Conservation (phyloP, 306 rosid genomes). For the Malus sylvestris region DNA sequence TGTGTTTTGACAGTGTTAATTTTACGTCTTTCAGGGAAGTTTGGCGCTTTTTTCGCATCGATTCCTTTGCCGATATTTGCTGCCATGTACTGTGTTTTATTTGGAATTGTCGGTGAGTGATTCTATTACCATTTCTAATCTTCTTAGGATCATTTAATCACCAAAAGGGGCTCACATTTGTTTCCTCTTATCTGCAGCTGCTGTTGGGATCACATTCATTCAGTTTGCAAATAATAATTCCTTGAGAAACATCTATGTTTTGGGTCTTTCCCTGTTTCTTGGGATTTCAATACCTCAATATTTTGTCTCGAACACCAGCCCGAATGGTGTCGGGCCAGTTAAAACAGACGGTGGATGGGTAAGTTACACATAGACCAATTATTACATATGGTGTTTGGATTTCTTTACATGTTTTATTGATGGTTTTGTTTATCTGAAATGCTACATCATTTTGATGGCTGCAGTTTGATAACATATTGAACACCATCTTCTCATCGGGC, state of each 20-base stretch:
- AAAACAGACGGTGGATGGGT: slow-evolving; percentile 82
- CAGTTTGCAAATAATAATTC: slow-evolving; percentile 64
- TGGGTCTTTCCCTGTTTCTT: slow-evolving; percentile 79
- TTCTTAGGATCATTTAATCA: neutral
- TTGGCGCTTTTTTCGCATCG: slow-evolving; percentile 92
- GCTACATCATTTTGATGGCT: neutral
- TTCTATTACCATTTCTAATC: neutral
- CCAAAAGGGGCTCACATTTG: neutral
- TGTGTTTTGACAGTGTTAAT: neutral
- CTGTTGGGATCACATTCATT: slow-evolving; percentile 67
- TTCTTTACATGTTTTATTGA: neutral
- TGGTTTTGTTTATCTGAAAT: slow-evolving; percentile 7
- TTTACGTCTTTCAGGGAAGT: slow-evolving; percentile 63
- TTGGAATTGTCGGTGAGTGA: slow-evolving; percentile 74
- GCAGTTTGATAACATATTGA: slow-evolving; percentile 82
- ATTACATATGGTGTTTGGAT: too few relatives aligned
- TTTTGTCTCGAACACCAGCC: slow-evolving; percentile 47
- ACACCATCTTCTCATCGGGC: slow-evolving; percentile 85
- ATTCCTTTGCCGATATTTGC: slow-evolving; percentile 85
- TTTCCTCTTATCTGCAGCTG: slow-evolving; percentile 46
- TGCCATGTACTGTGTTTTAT: slow-evolving; percentile 82
- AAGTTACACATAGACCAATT: slow-evolving; percentile 18
- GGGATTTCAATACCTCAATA: slow-evolving; percentile 90
- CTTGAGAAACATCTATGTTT: slow-evolving; percentile 72
- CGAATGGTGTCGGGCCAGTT: slow-evolving; percentile 80